These are phyloP conservation scores for Melaleuca quinquenervia DNA, from an alignment of 345 rosid species.

Conservation along the genomic window DNA sequence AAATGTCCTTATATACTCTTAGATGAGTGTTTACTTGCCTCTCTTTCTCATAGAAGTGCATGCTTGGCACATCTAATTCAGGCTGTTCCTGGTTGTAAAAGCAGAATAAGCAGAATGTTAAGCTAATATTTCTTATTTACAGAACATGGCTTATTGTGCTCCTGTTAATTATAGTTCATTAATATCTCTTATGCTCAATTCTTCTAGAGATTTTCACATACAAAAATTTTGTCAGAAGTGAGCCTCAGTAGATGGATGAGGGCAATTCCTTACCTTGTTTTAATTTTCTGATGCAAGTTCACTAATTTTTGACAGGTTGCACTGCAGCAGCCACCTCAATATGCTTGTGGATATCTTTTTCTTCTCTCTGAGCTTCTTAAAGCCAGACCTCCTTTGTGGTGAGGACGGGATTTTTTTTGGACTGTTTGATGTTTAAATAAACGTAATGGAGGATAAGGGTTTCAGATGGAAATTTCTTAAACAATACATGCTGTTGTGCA, in stretches of 20 bases:
- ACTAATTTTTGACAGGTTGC: conserved; percentile 50
- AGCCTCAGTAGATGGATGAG: background rate
- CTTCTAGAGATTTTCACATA: background rate
- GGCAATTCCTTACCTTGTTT: background rate
- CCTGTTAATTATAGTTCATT: background rate
- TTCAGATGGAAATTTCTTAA: background rate
- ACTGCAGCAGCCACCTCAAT: conserved; percentile 90
- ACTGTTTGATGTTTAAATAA: background rate
- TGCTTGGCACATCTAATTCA: background rate
- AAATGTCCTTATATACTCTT: background rate
- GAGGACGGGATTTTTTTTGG: background rate
- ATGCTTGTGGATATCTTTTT: conserved; percentile 91
- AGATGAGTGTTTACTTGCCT: background rate
- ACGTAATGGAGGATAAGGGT: background rate
- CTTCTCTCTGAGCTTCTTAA: conserved; percentile 90
- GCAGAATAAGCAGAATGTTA: background rate
- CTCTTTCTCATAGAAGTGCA: background rate
- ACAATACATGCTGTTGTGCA: conserved; percentile 12
- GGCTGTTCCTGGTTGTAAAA: background rate
- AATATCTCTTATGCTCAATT: background rate
- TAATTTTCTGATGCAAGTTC: background rate
- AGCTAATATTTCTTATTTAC: background rate
- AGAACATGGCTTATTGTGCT: background rate
- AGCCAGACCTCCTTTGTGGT: conserved; percentile 86
- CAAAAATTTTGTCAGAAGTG: background rate